These are phyloP conservation scores for Trametes elegans DNA, from an alignment of 768 basidiomycete species.

Conservation along the genomic window DNA sequence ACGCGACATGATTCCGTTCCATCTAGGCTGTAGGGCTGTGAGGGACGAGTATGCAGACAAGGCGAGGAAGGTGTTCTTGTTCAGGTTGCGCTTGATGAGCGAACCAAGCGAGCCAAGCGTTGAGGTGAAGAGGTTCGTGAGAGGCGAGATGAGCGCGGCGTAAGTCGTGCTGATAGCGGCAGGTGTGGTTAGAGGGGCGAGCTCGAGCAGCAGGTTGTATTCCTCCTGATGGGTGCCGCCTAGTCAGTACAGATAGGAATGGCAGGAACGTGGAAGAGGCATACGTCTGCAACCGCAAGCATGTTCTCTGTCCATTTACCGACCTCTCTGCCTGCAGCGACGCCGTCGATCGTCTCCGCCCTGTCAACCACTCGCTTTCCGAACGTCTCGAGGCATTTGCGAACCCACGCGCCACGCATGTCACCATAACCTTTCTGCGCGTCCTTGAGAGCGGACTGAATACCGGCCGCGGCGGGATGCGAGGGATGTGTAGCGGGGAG, in stretches of 20 bases:
- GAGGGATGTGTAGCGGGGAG: conserved; percentile 80
- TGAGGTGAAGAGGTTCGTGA: conserved; percentile 63
- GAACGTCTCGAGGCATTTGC: conserved; percentile 70
- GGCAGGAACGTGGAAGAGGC: conserved; percentile 15
- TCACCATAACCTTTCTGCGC: conserved; percentile 83
- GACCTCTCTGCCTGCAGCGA: conserved; percentile 67
- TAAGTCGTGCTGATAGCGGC: conserved; percentile 57
- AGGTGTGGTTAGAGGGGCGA: conserved; percentile 57
- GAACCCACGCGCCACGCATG: conserved; percentile 79
- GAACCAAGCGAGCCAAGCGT: conserved; percentile 60
- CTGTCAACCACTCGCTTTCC: conserved; percentile 68
- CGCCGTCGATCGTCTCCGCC: conserved; percentile 64
- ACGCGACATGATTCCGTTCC: conserved; percentile 62
- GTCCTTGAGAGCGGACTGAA: conserved; percentile 64
- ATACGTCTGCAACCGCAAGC: conserved; percentile 63
- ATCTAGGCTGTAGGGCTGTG: conserved; percentile 52
- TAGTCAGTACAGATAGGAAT: not conserved
- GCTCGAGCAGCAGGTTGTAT: conserved; percentile 58
- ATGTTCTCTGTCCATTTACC: conserved; percentile 68
- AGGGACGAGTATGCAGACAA: conserved; percentile 66
- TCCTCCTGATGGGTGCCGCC: conserved; percentile 49
- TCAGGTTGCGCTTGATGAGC: conserved; percentile 73
- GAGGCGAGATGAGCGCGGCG: conserved; percentile 57
- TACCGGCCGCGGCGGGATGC: conserved; percentile 68
- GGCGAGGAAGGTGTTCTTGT: conserved; percentile 78